Percentiles rank a stretch among this genome's conserved stretches.
Conservation (phyloP, 768 basidiomycete genomes). For the Amanita fuliginea region DNA sequence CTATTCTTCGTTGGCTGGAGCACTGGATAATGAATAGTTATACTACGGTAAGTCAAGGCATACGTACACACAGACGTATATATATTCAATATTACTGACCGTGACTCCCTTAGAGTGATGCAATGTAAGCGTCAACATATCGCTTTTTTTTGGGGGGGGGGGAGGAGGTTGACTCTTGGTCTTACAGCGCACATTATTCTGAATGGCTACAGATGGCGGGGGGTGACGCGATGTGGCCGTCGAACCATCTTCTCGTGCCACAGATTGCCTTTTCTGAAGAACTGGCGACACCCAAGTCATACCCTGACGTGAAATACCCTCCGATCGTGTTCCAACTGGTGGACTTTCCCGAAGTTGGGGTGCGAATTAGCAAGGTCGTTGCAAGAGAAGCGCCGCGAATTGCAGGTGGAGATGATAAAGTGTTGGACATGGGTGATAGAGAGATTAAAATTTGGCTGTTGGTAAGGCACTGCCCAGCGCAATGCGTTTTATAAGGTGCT, state of each 20-base stretch:
- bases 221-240: constrained; percentile 6
- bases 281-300: constrained; percentile 5
- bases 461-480: not conserved
- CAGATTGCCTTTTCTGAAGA: constrained; percentile 14
- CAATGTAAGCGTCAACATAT: not conserved
- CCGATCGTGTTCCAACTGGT: constrained; percentile 20
- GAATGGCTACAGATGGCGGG: not conserved
- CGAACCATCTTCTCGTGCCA: constrained; percentile 18
- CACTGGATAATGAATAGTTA: constrained; percentile 7
- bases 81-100: not conserved
- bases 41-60: not conserved
- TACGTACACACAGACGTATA: too few relatives aligned
- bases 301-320: constrained; percentile 11
- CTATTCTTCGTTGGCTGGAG: constrained; percentile 13
- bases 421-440: constrained; percentile 12
- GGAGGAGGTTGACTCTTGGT: not conserved
- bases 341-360: constrained; percentile 18
- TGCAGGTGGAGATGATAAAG: constrained; percentile 12
- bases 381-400: constrained; percentile 11
- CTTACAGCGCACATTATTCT: not conserved
- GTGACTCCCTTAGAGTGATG: not conserved
- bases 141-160: too few relatives aligned
- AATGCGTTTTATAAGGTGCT: not conserved
- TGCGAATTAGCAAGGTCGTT: constrained; percentile 18
- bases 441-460: constrained; percentile 5